Evolutionary conservation across 768 basidiomycete species (phyloP), one percentile per base, ranked within the genome.

Genomic region (Lactarius hengduanensis): DNA sequence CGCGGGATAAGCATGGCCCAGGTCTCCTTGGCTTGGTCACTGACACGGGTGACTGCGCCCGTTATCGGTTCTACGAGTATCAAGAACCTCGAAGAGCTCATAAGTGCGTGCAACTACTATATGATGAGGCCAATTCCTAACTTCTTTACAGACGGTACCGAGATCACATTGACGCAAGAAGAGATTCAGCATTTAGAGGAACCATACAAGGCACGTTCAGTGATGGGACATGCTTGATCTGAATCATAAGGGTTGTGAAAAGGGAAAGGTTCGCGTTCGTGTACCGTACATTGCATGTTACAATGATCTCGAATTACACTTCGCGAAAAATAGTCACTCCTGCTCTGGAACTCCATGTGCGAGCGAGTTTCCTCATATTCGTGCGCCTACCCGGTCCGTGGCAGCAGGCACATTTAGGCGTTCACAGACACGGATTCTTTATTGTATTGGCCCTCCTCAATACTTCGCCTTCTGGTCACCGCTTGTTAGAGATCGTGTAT

Each of bases 1-100:
- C 76, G 74, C 60, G 75, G 75, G 4, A 69, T 75, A n/a, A 79
- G 72, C 61, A 83, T 82, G 80, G 78, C 79, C 0, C 79, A 81
- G 59, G 72, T 83, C 61, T 75, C 82, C 6, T 68, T 81, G 45
- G 78, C 82, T 16, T 82, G 69, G 69, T 67, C 62, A 2, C 38
- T 60, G 57, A 63, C 62, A 34, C 60, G 58, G 20, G 66, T 63
- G 10, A 47, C 61, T 28, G 61, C 69, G 1, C 69, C 69, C 9
- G 40, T 69, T 28, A 45, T 69, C 43, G 69, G 69, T 20, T 56
- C 59, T 32, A 69, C 69, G 20, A 68, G 28, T 36, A 32, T 67
- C 43, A 53, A 68, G 54, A 67, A 69, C 36, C 58, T 69, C 2
- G 61, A 67, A 28, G 65, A 69, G 0, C 62, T 69, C 26, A 67